Evolutionary conservation across 441 rosid species (phyloP), one percentile per base, ranked within the genome.

Genomic region (Erodium texanum): DNA sequence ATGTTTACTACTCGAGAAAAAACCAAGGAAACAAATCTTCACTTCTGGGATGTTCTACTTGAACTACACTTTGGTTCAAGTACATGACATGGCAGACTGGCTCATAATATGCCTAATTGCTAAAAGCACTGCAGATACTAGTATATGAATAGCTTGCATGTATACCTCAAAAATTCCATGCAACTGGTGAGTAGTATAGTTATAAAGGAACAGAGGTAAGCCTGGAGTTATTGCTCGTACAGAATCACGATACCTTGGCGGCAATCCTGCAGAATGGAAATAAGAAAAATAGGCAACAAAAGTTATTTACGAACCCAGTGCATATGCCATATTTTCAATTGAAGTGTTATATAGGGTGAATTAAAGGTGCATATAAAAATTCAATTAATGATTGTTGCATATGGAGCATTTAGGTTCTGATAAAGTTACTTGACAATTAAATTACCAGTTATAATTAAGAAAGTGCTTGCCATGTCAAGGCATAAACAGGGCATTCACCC

Each of bases 151-250:
- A 71, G 29, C 62, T 20, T 5, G 22, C 68, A 50, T 62, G 81
- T 82, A 70, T 75, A 93, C 99, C 99, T 93, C 97, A 72, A 89
- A 93, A 79, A 93, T 91, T 45, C 97, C 99, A 80, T 93, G 99
- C 74, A 93, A 77, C 82, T 89, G 99, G 81, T 93, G 99, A 80
- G 99, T 93, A 8, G 99, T 91, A 81, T 93, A 93, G 67, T 93
- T 93, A 75, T 93, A 93, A 59, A 93, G 99, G 82, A 93, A 93
- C 71, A 93, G 79, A 32, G 99, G 99, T 52, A 93, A 80, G 72
- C 99, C 99, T 38, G 97, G 99, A 23, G 97, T 89, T 70, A 93
- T 91, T 16, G 99, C 99, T 29, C 97, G 85, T 38, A 93, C 99
- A 68, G 99, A 93, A 82, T 91, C 97, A 79, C 97, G 84, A 68